Conservation (phyloP, 2,329 filamentous ascomycete species). For the Epichloe hybrida region DNA sequence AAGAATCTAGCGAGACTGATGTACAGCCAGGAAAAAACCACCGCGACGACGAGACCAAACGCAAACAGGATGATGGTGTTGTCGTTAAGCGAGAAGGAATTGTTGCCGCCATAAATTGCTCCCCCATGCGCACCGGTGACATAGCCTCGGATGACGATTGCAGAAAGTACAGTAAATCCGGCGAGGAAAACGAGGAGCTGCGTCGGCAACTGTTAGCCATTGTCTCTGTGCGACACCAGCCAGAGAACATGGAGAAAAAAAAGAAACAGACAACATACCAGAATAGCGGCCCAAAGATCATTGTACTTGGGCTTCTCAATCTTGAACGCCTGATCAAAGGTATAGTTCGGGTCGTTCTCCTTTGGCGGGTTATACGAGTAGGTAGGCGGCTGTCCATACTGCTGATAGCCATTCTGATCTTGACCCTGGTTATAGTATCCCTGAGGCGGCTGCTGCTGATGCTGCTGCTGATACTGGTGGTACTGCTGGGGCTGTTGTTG, state of each 20-base stretch:
- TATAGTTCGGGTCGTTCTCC: slow-evolving; percentile 32
- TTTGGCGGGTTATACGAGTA: slow-evolving; percentile 25
- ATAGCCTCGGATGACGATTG: slow-evolving; percentile 63
- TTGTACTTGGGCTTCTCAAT: slow-evolving; percentile 77
- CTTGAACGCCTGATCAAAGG: slow-evolving; percentile 72
- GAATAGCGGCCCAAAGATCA: slow-evolving; percentile 75
- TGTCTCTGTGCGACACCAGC: not conserved
- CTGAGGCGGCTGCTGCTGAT: slow-evolving; percentile 8
- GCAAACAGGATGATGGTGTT: slow-evolving; percentile 80
- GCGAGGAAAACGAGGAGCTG: slow-evolving; percentile 56
- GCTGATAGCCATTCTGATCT: slow-evolving; percentile 12
- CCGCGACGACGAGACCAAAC: slow-evolving; percentile 60
- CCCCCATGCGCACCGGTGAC: slow-evolving; percentile 47
- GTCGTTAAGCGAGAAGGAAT: slow-evolving; percentile 56
- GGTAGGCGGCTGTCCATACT: slow-evolving; percentile 17
- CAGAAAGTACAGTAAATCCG: slow-evolving; percentile 67
- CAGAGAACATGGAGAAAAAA: too few relatives aligned
- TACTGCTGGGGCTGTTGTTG: slow-evolving; percentile 4
- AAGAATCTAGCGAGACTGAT: slow-evolving; percentile 63
- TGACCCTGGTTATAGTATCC: slow-evolving; percentile 8
- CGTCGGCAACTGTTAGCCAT: not conserved
- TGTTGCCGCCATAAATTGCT: slow-evolving; percentile 58
- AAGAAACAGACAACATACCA: slow-evolving; percentile 35
- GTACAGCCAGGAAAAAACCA: slow-evolving; percentile 65
- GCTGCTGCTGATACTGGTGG: slow-evolving; percentile 5